Evolutionary conservation across 345 rosid genomes (phyloP).

Genomic region (Nephelium lappaceum): DNA sequence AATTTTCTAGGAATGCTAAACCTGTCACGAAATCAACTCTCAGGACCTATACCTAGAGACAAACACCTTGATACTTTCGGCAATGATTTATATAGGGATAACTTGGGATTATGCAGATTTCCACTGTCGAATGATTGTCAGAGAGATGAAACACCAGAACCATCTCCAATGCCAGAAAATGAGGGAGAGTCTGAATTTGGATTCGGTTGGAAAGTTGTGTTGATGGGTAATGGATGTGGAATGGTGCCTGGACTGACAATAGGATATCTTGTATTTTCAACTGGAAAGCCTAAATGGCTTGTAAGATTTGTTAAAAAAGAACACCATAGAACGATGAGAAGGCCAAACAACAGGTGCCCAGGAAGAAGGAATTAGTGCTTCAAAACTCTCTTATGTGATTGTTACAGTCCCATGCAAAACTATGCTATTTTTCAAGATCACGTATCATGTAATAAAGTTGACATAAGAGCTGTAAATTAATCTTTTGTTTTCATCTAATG

Average conservation of each 20-base stretch:
- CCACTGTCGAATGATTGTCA: constrained; percentile 15
- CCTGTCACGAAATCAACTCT: constrained; percentile 16
- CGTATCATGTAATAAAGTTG: neutral
- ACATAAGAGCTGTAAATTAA: too few species aligned
- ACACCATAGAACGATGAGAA: neutral
- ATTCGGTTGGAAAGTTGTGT: constrained; percentile 14
- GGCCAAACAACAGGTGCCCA: too few species aligned
- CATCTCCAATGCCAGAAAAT: neutral
- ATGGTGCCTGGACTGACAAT: constrained; percentile 10
- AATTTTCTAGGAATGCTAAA: neutral
- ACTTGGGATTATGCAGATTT: constrained; percentile 26
- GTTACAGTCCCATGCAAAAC: too few species aligned
- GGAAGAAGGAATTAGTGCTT: neutral
- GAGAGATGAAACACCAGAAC: neutral
- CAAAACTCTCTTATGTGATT: too few species aligned
- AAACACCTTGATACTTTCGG: neutral
- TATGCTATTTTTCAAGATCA: too few species aligned
- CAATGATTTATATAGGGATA: constrained; percentile 11
- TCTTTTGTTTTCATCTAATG: too few species aligned
- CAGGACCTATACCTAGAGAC: constrained; percentile 24
- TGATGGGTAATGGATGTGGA: constrained; percentile 26
- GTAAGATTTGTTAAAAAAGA: neutral
- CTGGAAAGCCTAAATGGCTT: constrained; percentile 21
- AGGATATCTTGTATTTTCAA: constrained; percentile 13
- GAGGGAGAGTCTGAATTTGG: neutral